phyloP scores from a whole-genome alignment of 345 rosid genomes.

The Geranium rotundifolium region DNA sequence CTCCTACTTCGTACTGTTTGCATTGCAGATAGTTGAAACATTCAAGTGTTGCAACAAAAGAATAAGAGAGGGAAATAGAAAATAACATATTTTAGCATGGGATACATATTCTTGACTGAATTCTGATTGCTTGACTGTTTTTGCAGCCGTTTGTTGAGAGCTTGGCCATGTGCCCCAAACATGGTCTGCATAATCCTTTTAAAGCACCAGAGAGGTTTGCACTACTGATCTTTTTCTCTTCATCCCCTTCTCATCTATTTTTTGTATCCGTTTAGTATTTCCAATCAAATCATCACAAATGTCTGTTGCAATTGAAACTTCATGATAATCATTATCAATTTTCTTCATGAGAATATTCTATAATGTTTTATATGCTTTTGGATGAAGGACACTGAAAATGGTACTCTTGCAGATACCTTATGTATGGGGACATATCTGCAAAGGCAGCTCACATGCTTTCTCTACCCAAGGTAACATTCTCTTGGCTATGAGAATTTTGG shows the following conservation, averaged over 20 bases:
- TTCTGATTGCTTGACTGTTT: conserved; percentile 16
- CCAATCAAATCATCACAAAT: neutral
- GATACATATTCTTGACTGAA: neutral
- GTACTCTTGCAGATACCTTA: conserved; percentile 50
- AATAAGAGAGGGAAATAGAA: neutral
- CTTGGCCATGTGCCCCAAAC: conserved; percentile 86
- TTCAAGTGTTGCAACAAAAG: neutral
- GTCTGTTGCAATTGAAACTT: neutral
- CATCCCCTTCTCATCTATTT: neutral
- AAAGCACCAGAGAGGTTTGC: conserved; percentile 85
- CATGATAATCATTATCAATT: neutral
- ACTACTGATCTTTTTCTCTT: conserved; percentile 10
- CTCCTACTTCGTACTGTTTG: neutral
- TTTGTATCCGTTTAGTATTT: neutral
- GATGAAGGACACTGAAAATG: neutral
- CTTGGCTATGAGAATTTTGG: neutral
- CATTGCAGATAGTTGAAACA: neutral
- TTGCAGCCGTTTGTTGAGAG: conserved; percentile 91
- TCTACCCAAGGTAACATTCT: conserved; percentile 54
- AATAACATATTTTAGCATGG: too few species aligned
- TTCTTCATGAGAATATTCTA: neutral
- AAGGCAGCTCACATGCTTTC: conserved; percentile 88
- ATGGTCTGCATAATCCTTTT: conserved; percentile 95
- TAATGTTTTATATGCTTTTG: conserved; percentile 2
- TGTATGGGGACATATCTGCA: conserved; percentile 79